Conservation (phyloP, 768 basidiomycete species). For the Pleurotus pulmonarius region DNA sequence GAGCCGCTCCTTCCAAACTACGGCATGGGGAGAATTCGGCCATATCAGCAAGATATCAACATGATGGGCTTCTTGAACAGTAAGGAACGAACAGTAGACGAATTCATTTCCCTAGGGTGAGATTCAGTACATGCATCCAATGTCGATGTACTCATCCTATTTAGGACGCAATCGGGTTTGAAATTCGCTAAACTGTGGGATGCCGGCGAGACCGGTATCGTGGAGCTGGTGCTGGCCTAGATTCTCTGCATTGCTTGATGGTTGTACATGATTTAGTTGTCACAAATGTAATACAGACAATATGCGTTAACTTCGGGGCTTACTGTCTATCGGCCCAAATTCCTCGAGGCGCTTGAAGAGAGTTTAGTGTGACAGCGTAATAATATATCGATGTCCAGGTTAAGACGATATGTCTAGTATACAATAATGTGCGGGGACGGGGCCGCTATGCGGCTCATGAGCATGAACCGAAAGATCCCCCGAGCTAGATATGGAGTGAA, state of each 20-base stretch:
- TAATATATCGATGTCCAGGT: background rate
- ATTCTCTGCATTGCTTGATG: no score
- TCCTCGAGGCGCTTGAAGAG: no score
- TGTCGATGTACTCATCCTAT: background rate
- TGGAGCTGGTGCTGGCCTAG: slow-evolving; percentile 22
- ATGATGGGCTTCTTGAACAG: slow-evolving; percentile 41
- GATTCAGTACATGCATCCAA: background rate
- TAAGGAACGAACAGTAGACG: slow-evolving; percentile 37
- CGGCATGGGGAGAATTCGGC: slow-evolving; percentile 34
- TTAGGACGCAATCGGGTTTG: slow-evolving; percentile 21
- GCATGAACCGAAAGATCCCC: slow-evolving; percentile 5
- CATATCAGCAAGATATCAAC: slow-evolving; percentile 41
- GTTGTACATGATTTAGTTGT: no score
- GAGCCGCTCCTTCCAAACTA: slow-evolving; percentile 46
- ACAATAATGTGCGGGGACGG: background rate
- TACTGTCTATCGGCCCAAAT: no score
- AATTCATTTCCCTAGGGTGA: slow-evolving; percentile 33
- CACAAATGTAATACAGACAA: no score
- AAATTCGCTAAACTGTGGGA: slow-evolving; percentile 35
- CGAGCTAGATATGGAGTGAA: slow-evolving; percentile 10
- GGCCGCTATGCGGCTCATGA: no score
- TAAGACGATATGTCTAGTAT: background rate
- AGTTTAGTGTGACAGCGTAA: no score
- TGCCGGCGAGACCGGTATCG: slow-evolving; percentile 27
- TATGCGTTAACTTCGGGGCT: no score